Evolutionary conservation across 306 rosid genomes (phyloP).

Genomic region (Crotalaria pallida): DNA sequence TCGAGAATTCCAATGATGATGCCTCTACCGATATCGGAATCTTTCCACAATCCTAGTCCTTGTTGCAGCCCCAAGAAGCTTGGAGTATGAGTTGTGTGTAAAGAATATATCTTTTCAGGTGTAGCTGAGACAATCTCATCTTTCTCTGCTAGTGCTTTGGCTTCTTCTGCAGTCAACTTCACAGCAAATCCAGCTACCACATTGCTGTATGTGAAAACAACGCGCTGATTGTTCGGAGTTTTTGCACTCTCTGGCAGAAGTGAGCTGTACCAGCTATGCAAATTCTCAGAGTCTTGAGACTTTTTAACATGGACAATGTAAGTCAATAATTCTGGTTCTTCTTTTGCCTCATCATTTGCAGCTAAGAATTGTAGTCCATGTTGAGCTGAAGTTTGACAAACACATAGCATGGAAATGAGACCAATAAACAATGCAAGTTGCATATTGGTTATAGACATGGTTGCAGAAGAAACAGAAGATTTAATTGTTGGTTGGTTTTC

Average conservation of each 20-base stretch:
- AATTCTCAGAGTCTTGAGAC: constrained; percentile 27
- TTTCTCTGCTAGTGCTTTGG: constrained; percentile 31
- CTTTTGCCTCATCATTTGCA: background rate
- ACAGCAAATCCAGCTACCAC: constrained; percentile 52
- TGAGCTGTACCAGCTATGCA: constrained; percentile 45
- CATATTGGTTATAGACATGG: constrained; percentile 9
- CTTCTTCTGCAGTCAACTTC: constrained; percentile 49
- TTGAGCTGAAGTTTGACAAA: constrained; percentile 7
- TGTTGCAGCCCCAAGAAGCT: constrained; percentile 54
- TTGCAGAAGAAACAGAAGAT: background rate
- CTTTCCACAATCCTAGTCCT: constrained; percentile 41
- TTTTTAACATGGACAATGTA: constrained; percentile 46
- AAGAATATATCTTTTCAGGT: constrained; percentile 28
- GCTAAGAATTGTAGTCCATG: background rate
- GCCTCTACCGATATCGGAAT: constrained; percentile 47
- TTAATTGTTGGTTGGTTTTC: background rate
- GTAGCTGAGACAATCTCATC: constrained; percentile 47
- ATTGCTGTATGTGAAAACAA: constrained; percentile 38
- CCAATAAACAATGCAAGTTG: constrained; percentile 14
- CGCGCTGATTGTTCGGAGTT: constrained; percentile 12
- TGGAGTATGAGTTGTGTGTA: constrained; percentile 68
- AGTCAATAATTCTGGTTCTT: constrained; percentile 14
- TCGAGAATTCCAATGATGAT: constrained; percentile 64
- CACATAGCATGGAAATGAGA: background rate
- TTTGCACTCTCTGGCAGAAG: constrained; percentile 34